Base-by-base conservation (phyloP, 164 flowering plant species). In the Cinnamomum micranthum region DNA sequence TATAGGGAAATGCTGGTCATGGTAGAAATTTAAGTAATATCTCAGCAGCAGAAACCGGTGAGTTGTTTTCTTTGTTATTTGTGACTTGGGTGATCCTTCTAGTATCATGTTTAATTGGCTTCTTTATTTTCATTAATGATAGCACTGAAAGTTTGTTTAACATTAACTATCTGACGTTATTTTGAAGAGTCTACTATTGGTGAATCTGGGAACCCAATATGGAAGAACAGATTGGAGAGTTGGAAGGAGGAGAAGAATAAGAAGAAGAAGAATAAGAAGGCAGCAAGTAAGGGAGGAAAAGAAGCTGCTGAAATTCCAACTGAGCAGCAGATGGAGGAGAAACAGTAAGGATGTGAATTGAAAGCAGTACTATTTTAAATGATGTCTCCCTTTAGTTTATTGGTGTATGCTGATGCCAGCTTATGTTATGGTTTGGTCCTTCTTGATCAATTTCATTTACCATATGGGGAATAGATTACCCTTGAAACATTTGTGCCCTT, bases 141-240 rank as follows among this genome's bases (percentile, higher is more conserved):
- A 17, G 24, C 28, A 55, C 19, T 55, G 60, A 55, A 55, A 1
- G 22, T 6, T 4, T 74, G 62, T 51, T 51, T 71, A 67, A 69
- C 1, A 22, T 31, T 62, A 60, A 15, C 60, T 41, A 47, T 60
- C 27, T 27, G 12, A 2, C 73, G 14, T 80, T 74, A 73, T 75
- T 69, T 69, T 82, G 82, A 78, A 95, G 98, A 95, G 72, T 52
- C 84, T 41, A 41, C 47, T 9, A 85, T 85, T 80, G 89, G 86
- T 76, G 98, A 95, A 71, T 78, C 84, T 65, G 98, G 97, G 73
- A 92, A 91, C 81, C 92, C 98, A 7, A 86, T 95, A 62, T 95
- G 99, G 98, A 93, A 91, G 90, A 93, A 90, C 76, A 83, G 99
- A 65, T 95, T 95, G 69, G 95, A 88, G 77, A 92, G 99, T 76